Percentiles rank a stretch among this genome's conserved stretches.
Evolutionary conservation across 805 yeast species (phyloP).

Genomic region (Blastobotrys chiropterorum): DNA sequence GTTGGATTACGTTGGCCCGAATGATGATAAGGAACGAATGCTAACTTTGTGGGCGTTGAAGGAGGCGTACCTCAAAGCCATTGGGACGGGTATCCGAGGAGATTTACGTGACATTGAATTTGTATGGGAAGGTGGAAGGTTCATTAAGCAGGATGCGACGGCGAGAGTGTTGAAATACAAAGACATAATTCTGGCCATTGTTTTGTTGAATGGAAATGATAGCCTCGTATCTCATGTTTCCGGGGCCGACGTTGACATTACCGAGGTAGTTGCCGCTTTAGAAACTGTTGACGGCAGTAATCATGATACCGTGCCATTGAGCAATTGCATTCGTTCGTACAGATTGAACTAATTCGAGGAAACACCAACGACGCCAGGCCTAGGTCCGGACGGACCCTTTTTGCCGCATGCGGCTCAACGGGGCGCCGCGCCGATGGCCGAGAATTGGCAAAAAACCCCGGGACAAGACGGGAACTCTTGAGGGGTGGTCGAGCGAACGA

Average conservation of each 20-base stretch:
- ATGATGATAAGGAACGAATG: conserved; percentile 25
- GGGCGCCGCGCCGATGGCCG: not conserved
- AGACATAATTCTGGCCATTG: not conserved
- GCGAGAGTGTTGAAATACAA: not conserved
- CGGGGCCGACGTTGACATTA: not conserved
- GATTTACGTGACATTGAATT: not conserved
- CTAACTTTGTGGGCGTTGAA: conserved; percentile 63
- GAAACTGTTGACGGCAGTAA: not conserved
- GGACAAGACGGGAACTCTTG: not conserved
- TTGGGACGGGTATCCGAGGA: conserved; percentile 47
- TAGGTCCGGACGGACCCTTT: too few relatives aligned
- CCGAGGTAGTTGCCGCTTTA: not conserved
- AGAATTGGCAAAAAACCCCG: not conserved
- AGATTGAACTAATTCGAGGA: too few relatives aligned
- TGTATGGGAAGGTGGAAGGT: not conserved
- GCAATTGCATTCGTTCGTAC: not conserved
- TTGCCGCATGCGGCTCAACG: too few relatives aligned
- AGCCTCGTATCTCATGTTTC: not conserved
- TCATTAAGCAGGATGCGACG: not conserved
- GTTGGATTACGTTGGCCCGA: not conserved
- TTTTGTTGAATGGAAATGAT: not conserved
- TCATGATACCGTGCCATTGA: too few relatives aligned
- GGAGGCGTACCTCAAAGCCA: conserved; percentile 64
- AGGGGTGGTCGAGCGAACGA: not conserved
- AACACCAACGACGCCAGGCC: too few relatives aligned